Evolutionary conservation across 2,329 filamentous ascomycete species (phyloP), one percentile per base, ranked within the genome.

Genomic region (Colletotrichum tropicicola): DNA sequence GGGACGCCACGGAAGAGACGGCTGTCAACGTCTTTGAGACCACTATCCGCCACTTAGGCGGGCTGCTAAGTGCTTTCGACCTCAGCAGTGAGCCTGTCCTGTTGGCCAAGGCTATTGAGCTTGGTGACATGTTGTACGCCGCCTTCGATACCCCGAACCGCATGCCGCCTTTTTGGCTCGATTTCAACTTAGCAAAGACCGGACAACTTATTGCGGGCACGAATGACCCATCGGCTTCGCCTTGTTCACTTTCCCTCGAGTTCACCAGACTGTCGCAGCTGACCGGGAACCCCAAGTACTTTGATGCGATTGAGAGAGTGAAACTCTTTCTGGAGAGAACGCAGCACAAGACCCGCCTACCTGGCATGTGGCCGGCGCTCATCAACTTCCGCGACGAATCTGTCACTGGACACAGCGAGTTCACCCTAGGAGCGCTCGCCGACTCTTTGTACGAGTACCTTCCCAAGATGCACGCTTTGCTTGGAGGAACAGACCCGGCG

Each of bases 231-330:
- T 78, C 81, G 2, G 82, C 82, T 3, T 79, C 80, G 13, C 79
- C 82, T 3, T 92, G 91, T 5, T 92, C 90, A 5, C 79, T 94
- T 52, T 89, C 87, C 1, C 77, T 94, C 62, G 92, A 94, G 72
- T 89, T 94, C 74, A 92, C 90, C 10, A 84, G 90, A 15, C 79
- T 94, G 49, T 90, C 90, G 3, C 91, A 94, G 73, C 77, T 94
- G 64, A 94, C 92, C 0, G 88, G 87, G 30, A 84, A 93, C 65
- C 78, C 85, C 23, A 93, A 91, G 70, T 94, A 92, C 77, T 93
- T 91, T 73, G 90, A 92, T 73, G 91, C 90, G 5, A 83, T 92
- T 63, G 85, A 89, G 41, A 83, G 87, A 8, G 86, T 94, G 60
- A 93, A 90, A 68, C 83, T 91, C 59, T 82, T 89, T 15, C 85